Base-by-base conservation (phyloP, 2,329 filamentous ascomycete species). In the Claviceps monticola region DNA sequence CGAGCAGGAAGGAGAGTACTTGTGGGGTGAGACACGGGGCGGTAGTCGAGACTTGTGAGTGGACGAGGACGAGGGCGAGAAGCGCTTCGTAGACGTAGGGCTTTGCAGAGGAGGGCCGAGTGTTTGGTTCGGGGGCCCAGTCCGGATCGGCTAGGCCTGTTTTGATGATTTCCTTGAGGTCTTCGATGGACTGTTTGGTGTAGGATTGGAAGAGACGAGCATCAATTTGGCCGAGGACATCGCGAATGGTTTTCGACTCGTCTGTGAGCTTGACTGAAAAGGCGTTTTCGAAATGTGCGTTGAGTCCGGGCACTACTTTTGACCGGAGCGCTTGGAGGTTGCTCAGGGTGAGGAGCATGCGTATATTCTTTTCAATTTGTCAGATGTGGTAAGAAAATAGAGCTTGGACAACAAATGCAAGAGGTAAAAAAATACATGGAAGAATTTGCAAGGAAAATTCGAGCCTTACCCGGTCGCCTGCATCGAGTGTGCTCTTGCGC, bases 221-320 rank as follows among this genome's bases (percentile, higher is more conserved):
- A 62, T 97, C 90, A 57, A 98, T 96, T 65, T 97, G 89, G 16
- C 79, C 78, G 13, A 97, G 82, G 3, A 95, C 88, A 61, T 97
- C 89, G 51, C 84, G 83, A 62, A 98, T 91, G 0, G 87, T 93
- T 66, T 91, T 91, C 52, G 84, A 84, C 68, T 98, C 93, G 56
- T 96, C 91, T 1, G 89, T 94, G 54, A 98, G 78, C 63, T 94
- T 94, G 56, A 97, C 88, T 1, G 87, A 89, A 68, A 98, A 98
- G 51, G 88, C 81, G 48, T 87, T 89, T 65, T 98, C 93, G 62
- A 97, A 98, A 62, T 93, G 86, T 4, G 85, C 80, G 63, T 95
- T 87, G n/a, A 98, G 78, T 58, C 83, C 83, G 0, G 91, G 91
- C 1, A 97, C 86, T 36, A 91, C 79, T 56, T 93, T 83, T 23